Conservation (phyloP, 208 protist genomes). For the Leishmania lainsoni region DNA sequence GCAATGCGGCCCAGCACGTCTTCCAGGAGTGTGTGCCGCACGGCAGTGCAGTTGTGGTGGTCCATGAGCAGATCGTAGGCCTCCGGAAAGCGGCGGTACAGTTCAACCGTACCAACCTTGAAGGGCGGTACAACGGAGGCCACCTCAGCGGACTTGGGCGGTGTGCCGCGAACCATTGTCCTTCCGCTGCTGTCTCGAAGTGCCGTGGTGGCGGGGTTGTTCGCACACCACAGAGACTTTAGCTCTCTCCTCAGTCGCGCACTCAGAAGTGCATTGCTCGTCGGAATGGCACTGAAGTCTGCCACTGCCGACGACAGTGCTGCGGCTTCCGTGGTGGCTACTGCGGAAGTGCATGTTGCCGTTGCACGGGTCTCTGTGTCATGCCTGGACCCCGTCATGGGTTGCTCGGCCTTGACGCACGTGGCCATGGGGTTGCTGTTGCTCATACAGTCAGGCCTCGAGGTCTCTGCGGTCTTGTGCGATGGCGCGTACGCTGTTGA, state of each 20-base stretch:
- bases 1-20: constrained; percentile 43
- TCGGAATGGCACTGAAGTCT: constrained; percentile 15
- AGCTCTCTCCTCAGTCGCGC: constrained; percentile 26
- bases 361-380: neutral
- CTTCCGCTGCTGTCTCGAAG: neutral
- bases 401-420: neutral
- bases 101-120: constrained; percentile 84
- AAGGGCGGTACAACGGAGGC: constrained; percentile 50
- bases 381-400: constrained; percentile 8
- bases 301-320: neutral
- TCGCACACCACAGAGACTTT: constrained; percentile 31
- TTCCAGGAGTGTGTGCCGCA: constrained; percentile 48
- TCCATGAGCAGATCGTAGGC: constrained; percentile 83
- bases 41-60: constrained; percentile 62
- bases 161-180: neutral
- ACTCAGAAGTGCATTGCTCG: constrained; percentile 24
- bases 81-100: constrained; percentile 77
- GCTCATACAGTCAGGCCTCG: neutral
- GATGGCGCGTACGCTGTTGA: constrained; percentile 3
- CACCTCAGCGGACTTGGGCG: neutral
- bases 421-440: neutral
- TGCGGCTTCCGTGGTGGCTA: neutral
- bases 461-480: neutral
- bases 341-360: neutral
- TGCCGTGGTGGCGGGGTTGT: neutral